Evolutionary conservation across 805 yeast genomes (phyloP).

Genomic region (Clavispora carvajalis): DNA sequence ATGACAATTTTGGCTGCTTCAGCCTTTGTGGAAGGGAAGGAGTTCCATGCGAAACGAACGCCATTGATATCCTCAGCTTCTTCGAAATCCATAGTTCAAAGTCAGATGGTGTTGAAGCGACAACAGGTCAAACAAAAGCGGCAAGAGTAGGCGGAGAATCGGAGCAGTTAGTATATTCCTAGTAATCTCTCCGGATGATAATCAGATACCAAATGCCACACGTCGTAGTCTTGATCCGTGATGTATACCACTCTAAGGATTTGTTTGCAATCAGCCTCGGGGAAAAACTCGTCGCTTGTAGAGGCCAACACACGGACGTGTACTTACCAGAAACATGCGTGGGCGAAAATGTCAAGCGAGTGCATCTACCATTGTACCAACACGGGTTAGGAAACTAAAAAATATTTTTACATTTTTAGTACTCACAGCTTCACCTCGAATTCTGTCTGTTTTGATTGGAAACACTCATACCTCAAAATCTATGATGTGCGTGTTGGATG

Average conservation of each 20-base stretch:
- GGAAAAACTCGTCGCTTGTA: constrained; percentile 11
- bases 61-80: constrained; percentile 43
- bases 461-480: no score
- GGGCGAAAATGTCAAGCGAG: not conserved
- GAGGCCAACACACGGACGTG: constrained; percentile 21
- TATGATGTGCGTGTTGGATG: no score
- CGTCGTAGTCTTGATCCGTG: not conserved
- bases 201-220: not conserved
- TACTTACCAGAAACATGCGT: constrained; percentile 5
- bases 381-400: no score
- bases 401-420: no score
- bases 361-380: no score
- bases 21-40: constrained; percentile 80
- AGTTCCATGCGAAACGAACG: constrained; percentile 49
- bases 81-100: constrained; percentile 32
- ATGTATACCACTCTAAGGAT: not conserved
- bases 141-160: not conserved
- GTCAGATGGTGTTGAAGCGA: not conserved
- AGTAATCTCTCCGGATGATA: not conserved
- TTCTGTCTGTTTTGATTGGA: no score
- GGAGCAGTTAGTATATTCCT: not conserved
- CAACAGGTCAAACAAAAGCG: not conserved
- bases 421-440: no score
- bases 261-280: not conserved
- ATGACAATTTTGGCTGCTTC: constrained; percentile 91